Evolutionary conservation across 2,329 filamentous ascomycete species (phyloP), one percentile per base, ranked within the genome.

Genomic region (Colletotrichum salicis): DNA sequence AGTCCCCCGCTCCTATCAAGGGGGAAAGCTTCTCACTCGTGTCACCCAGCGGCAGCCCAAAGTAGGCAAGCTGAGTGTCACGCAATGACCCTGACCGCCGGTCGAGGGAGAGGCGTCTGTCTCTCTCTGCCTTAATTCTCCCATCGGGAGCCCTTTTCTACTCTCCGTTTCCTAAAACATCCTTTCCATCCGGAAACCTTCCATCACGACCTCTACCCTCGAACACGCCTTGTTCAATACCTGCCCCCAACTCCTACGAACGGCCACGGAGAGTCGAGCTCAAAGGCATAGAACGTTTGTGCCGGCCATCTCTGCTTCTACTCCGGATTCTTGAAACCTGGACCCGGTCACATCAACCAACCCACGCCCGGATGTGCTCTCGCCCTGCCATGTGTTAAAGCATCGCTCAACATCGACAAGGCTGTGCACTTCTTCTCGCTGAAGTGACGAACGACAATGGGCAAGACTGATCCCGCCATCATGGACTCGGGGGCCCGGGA

Each of bases 291-390:
- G 66, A 70, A 48, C 59, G 55, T 64, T 64, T 60, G 57, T 60
- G 70, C 56, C 59, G 37, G 31, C 19, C 29, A 19, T n/a, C 59
- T 64, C 55, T 64, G 59, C 65, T 64, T 64, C 55, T 69, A 64
- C 65, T 65, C 65, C 69, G 48, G 69, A 64, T 64, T 71, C 65
- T 63, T 37, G 59, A 71, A 59, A 64, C 69, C 51, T 55, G 41
- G 27, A 45, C 45, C 29, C 10, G 22, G 41, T 22, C 41, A 48
- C 41, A 48, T 41, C 37, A 37, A 55, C 5, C 24, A 29, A 13
- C 52, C 51, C 33, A 27, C 59, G 64, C 58, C 64, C 56, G 67
- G 63, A 56, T 61, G 55, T 22, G 41, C 41, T 48, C 56, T 58
- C 56, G 56, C 41, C 52, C 60, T 65, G 63, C 61, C 64, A 66